Evolutionary conservation across 805 yeast species (phyloP).

Genomic region (Saturnispora sekii): DNA sequence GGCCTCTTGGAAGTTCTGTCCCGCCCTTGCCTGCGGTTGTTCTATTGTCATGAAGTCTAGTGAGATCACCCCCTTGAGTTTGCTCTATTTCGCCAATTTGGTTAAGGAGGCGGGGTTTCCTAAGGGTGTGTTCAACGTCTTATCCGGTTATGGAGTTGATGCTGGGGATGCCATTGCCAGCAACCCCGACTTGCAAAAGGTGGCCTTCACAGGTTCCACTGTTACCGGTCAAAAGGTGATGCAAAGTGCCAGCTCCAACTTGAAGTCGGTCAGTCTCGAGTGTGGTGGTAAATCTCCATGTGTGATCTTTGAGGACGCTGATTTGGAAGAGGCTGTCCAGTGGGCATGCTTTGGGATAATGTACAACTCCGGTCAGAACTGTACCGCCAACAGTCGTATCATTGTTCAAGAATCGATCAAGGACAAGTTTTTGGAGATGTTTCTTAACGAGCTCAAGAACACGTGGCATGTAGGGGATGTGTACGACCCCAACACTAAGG

Average conservation of each 20-base stretch:
- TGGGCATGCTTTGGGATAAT: conserved; percentile 61
- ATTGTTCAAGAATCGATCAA: conserved; percentile 47
- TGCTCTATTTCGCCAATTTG: conserved; percentile 48
- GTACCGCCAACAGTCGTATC: conserved; percentile 58
- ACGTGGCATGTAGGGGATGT: conserved; percentile 50
- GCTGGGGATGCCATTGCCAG: conserved; percentile 61
- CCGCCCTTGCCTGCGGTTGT: conserved; percentile 77
- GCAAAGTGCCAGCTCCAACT: conserved; percentile 54
- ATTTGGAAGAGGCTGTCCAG: conserved; percentile 53
- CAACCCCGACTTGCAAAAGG: conserved; percentile 48
- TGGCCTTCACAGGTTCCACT: conserved; percentile 61
- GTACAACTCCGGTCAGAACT: conserved; percentile 58
- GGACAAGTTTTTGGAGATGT: conserved; percentile 40
- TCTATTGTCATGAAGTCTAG: conserved; percentile 63
- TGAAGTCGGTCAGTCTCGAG: conserved; percentile 58
- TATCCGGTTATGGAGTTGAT: conserved; percentile 58
- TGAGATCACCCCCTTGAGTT: conserved; percentile 66
- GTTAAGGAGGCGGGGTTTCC: conserved; percentile 65
- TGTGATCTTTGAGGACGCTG: conserved; percentile 54
- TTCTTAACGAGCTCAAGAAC: conserved; percentile 35
- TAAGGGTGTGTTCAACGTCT: conserved; percentile 62
- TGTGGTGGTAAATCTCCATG: conserved; percentile 69
- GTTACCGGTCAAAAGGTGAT: conserved; percentile 59
- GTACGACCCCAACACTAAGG: conserved; percentile 35
- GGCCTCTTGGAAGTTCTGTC: conserved; percentile 78